phyloP scores from a whole-genome alignment of 1,284 basidiomycete species.

The Papiliotrema flavescens region DNA sequence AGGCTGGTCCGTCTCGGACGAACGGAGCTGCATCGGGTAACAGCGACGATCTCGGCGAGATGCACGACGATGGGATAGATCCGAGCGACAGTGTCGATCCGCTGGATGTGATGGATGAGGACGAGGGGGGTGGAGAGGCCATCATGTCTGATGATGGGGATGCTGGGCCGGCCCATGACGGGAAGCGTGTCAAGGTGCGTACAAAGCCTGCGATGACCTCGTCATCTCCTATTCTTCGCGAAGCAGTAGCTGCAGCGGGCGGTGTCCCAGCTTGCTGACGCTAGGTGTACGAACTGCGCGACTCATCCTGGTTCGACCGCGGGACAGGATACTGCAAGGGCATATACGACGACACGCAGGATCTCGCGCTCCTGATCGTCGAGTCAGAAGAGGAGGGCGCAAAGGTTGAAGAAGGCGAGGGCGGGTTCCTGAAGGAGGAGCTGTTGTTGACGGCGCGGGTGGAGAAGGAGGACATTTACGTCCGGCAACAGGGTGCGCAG shows the following conservation, averaged over 20 bases:
- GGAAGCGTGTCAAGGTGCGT: constrained; percentile 40
- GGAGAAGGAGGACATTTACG: constrained; percentile 74
- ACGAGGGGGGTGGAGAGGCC: constrained; percentile 2
- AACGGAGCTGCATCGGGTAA: too few relatives aligned
- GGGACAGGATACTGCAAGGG: constrained; percentile 92
- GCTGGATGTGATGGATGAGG: constrained; percentile 6
- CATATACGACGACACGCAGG: constrained; percentile 70
- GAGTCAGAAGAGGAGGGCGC: constrained; percentile 70
- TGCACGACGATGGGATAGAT: not conserved
- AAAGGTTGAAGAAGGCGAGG: constrained; percentile 52
- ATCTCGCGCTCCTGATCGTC: constrained; percentile 77
- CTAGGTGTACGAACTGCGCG: constrained; percentile 87
- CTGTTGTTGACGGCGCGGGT: constrained; percentile 40
- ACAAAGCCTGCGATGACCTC: too few relatives aligned
- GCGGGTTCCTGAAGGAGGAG: constrained; percentile 45
- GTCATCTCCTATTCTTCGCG: too few relatives aligned
- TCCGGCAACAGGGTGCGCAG: constrained; percentile 78
- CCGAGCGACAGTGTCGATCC: not conserved
- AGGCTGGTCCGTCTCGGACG: too few relatives aligned
- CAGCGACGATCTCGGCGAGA: not conserved
- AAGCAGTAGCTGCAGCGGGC: too few relatives aligned
- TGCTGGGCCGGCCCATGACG: constrained; percentile 17
- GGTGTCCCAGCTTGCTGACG: too few relatives aligned
- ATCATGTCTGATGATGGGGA: constrained; percentile 9
- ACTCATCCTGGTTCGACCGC: constrained; percentile 83